phyloP scores from a whole-genome alignment of 305 asterid species.

The Euphrasia arctica region DNA sequence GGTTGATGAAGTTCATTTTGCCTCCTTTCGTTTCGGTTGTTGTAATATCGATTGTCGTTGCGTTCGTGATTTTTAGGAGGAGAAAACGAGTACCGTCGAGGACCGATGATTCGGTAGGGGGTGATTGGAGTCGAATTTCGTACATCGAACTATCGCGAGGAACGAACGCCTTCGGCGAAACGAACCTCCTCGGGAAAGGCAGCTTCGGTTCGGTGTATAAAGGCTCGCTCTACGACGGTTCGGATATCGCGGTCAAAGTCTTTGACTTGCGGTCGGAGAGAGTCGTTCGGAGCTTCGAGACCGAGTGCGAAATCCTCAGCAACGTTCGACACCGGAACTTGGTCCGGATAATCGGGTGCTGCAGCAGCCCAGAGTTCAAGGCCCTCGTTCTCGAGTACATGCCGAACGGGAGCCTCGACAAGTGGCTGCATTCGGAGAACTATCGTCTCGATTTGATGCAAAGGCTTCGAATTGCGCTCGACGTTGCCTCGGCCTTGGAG shows the following conservation, averaged over 20 bases:
- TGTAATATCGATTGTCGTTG: background rate
- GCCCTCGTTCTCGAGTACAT: slow-evolving; percentile 33
- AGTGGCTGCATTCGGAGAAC: slow-evolving; percentile 30
- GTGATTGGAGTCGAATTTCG: slow-evolving; percentile 28
- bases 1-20: slow-evolving; percentile 2
- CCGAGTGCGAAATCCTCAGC: slow-evolving; percentile 34
- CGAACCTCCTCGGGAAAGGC: slow-evolving; percentile 37
- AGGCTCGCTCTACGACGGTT: slow-evolving; percentile 34
- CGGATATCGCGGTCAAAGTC: slow-evolving; percentile 38
- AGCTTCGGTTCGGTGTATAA: slow-evolving; percentile 37
- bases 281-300: slow-evolving; percentile 24
- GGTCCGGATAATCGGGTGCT: slow-evolving; percentile 28
- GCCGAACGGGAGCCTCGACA: slow-evolving; percentile 34
- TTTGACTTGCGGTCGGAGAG: slow-evolving; percentile 27
- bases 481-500: slow-evolving; percentile 35
- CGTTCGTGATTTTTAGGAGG: background rate
- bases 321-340: slow-evolving; percentile 35
- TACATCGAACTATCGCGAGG: slow-evolving; percentile 32
- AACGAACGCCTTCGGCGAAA: slow-evolving; percentile 32
- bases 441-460: slow-evolving; percentile 15
- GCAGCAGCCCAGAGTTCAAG: slow-evolving; percentile 31
- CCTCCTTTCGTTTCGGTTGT: background rate
- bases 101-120: background rate
- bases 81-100: background rate
- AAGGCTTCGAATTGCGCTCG: slow-evolving; percentile 31